phyloP scores from a whole-genome alignment of 495 filamentous ascomycete genomes.

The Delitschia confertaspora region DNA sequence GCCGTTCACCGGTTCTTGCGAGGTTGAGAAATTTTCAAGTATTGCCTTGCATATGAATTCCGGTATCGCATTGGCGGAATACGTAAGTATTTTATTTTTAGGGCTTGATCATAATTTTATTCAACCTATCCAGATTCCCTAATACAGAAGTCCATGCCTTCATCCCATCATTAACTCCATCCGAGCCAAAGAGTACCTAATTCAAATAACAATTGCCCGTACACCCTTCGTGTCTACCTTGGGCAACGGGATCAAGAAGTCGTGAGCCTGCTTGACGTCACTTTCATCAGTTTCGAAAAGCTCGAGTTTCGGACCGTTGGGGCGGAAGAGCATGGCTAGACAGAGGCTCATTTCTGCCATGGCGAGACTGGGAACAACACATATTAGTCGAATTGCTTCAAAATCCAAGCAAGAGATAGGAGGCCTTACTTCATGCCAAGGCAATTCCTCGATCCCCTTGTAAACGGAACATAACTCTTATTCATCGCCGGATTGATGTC shows the following conservation, averaged over 20 bases:
- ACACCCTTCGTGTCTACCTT: constrained; percentile 35
- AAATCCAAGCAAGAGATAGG: not conserved
- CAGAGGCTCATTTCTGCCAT: constrained; percentile 35
- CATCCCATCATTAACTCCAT: too few species aligned
- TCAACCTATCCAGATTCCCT: too few species aligned
- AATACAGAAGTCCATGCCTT: too few species aligned
- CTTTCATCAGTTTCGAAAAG: constrained; percentile 36
- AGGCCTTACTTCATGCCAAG: constrained; percentile 31
- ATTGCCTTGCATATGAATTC: too few species aligned
- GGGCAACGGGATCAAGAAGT: constrained; percentile 35
- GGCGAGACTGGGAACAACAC: too few species aligned
- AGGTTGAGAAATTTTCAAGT: too few species aligned
- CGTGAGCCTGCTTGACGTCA: constrained; percentile 35
- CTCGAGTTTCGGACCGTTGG: constrained; percentile 28
- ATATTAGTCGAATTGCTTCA: constrained; percentile 2
- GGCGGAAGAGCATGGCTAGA: constrained; percentile 30
- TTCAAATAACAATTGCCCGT: constrained; percentile 2
- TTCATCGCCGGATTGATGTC: constrained; percentile 17
- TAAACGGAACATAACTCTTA: constrained; percentile 39
- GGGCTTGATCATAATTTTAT: too few species aligned
- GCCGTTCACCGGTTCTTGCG: too few species aligned
- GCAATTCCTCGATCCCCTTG: constrained; percentile 40
- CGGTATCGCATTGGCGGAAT: too few species aligned
- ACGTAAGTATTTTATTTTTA: too few species aligned
- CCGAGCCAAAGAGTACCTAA: too few species aligned